Conservation (phyloP, 2,329 filamentous ascomycete genomes). For the Chaetothyriales sp. region DNA sequence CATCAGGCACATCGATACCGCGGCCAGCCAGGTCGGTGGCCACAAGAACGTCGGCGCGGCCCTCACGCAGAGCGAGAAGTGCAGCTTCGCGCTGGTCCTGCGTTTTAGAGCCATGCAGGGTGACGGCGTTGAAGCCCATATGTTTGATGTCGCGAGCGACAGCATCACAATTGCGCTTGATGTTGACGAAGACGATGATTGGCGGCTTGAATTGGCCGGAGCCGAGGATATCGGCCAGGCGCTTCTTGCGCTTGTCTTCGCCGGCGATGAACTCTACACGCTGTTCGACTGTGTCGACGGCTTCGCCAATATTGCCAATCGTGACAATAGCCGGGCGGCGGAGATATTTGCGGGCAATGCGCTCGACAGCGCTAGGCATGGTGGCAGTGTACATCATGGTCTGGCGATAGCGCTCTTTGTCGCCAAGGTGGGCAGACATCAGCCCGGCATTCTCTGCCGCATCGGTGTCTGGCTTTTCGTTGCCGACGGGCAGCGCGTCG, state of each 20-base stretch:
- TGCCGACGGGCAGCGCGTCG: conserved; percentile 76
- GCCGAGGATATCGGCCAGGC: conserved; percentile 74
- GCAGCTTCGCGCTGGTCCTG: conserved; percentile 96
- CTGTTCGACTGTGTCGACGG: conserved; percentile 94
- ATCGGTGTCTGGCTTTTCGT: conserved; percentile 90
- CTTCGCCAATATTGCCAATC: conserved; percentile 87
- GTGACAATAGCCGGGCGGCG: conserved; percentile 84
- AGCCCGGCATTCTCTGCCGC: conserved; percentile 70
- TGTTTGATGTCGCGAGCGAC: conserved; percentile 86
- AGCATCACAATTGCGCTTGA: conserved; percentile 96
- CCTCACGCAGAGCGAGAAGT: conserved; percentile 66
- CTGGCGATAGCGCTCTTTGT: conserved; percentile 71
- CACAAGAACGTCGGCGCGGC: conserved; percentile 72
- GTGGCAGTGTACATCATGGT: conserved; percentile 99
- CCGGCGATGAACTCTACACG: conserved; percentile 80
- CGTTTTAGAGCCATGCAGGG: conserved; percentile 87
- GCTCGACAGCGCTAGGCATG: conserved; percentile 84
- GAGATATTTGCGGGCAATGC: conserved; percentile 93
- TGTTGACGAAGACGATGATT: conserved; percentile 99
- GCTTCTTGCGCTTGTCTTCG: conserved; percentile 93
- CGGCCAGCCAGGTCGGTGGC: conserved; percentile 89
- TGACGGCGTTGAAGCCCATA: conserved; percentile 81
- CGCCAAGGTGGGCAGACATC: conserved; percentile 69
- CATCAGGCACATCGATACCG: conserved; percentile 94
- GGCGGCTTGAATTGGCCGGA: conserved; percentile 69